Percentiles rank a stretch among this genome's conserved stretches.
Conservation (phyloP, 257 asterid genomes). For the Nicotiana obtusifolia region DNA sequence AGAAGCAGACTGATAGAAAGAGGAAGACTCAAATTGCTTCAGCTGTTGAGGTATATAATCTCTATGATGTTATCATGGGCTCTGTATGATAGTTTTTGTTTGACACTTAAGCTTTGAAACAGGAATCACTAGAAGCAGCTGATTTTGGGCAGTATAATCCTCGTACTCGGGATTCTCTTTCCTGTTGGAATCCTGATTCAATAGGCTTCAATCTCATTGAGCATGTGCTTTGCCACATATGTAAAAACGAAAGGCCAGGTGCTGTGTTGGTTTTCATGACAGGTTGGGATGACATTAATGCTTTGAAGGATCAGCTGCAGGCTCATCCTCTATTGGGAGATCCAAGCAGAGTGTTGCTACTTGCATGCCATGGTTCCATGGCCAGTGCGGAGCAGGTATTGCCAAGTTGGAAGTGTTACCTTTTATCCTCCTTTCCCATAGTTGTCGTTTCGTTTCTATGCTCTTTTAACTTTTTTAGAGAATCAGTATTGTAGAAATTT, state of each 20-base stretch:
- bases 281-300: conserved; percentile 98
- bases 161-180: conserved; percentile 56
- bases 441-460: not conserved
- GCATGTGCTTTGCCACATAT: conserved; percentile 75
- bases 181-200: conserved; percentile 97
- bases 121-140: conserved; percentile 75
- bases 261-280: conserved; percentile 94
- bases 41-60: conserved; percentile 68
- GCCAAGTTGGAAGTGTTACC: conserved; percentile 6
- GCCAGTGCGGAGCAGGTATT: conserved; percentile 91
- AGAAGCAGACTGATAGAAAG: conserved; percentile 67
- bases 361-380: conserved; percentile 99
- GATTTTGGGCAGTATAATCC: conserved; percentile 53
- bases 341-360: conserved; percentile 75
- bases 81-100: not conserved
- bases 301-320: conserved; percentile 86
- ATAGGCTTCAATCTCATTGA: conserved; percentile 95
- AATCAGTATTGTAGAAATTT: not conserved
- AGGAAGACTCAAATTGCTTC: conserved; percentile 92
- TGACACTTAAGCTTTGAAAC: conserved; percentile 24
- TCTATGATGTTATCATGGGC: not conserved
- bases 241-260: conserved; percentile 82
- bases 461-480: not conserved
- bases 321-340: conserved; percentile 86
- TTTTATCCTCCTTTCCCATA: not conserved